Evolutionary conservation across 495 filamentous ascomycete genomes (phyloP), one percentile per base, ranked within the genome.

Genomic region (Tuber microsphaerosporum): DNA sequence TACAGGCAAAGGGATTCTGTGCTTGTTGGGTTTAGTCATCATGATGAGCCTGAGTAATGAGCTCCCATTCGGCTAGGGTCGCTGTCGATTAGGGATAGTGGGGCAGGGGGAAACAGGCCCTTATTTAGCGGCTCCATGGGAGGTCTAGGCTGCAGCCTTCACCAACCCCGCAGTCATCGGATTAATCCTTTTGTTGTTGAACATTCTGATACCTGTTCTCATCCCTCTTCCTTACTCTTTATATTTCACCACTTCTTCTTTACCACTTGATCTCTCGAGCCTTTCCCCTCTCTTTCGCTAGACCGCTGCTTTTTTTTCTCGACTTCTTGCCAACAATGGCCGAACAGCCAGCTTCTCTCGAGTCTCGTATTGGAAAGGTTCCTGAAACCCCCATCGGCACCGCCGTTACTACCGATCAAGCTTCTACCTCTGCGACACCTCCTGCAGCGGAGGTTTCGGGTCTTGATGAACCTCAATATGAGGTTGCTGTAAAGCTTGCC

Each of bases 401-500:
- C 26, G 61, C 73, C 31, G 41, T 42, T 34, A 71, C 17, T 42
- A 42, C 69, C 69, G 43, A 70, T 37, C 45, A 73, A 19, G 69
- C 34, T 12, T 42, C 70, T 2, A 16, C 73, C 45, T 65, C 61
- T 37, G 37, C 46, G 41, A 45, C 75, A 26, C 76, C 77, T 71
- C 70, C 76, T n/a, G 76, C 56, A 31, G 76, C 69, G 37, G 77
- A 75, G 41, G 61, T 51, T 51, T 75, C 48, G 3, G 76, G 75
- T 31, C 75, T 83, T 14, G 69, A 81, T 16, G 75, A 83, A 42
- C 77, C 71, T 20, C 79, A 71, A 19, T 83, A 83, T 77, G 81
- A 83, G 26, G 84, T 99, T 74, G 90, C 97, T 78, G 93, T 99
- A 78, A 95, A 96, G 86, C 88, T 99, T 69, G 92, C 90, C 79